Evolutionary conservation across 176 grass and related monocot genomes (phyloP), one percentile per base, ranked within the genome.

Genomic region (Carex parvula): DNA sequence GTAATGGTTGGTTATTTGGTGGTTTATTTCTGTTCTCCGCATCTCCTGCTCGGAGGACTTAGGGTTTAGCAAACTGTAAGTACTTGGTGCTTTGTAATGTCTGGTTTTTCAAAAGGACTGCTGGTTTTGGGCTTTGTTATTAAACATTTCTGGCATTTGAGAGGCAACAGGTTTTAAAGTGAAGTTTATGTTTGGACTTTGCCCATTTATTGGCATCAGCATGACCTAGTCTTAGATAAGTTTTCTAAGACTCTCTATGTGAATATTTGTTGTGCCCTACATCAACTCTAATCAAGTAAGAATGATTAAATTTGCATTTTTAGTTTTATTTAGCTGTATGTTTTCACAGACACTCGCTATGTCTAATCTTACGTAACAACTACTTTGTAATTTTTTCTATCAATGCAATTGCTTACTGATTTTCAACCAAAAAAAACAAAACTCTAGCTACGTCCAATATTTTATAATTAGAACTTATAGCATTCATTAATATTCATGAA

Each of bases 21-120:
- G 6, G 17, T 77, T 78, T 78, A 57, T 26, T 35, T 78, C 56
- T 78, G 24, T 57, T 78, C 24, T 78, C 50, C 57, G 12, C 57
- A n/a, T 55, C 73, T 78, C 73, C 24, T 78, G 73, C 46, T 78
- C 1, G 15, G 73, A 78, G 73, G 26, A 78, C 22, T 30, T 78
- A 35, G 73, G 14, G 26, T 26, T 52, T 77, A 33, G 73, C 13
- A 78, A 78, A 55, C 72, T 77, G 73, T 77, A 77, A 78, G 22
- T 78, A 78, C 50, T 78, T 71, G 18, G 73, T 78, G 48, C 50
- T 78, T 78, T 55, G 73, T 56, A 57, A 29, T 78, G 52, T 57
- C 22, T 32, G 13, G 2, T 56, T 77, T 78, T 78, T 56, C 14
- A 9, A 78, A 74, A 26, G 20, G 24, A 78, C 12, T 56, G 32